Base-by-base conservation (phyloP, 352 stramenopile species). In the Pythium vanterpoolii region DNA sequence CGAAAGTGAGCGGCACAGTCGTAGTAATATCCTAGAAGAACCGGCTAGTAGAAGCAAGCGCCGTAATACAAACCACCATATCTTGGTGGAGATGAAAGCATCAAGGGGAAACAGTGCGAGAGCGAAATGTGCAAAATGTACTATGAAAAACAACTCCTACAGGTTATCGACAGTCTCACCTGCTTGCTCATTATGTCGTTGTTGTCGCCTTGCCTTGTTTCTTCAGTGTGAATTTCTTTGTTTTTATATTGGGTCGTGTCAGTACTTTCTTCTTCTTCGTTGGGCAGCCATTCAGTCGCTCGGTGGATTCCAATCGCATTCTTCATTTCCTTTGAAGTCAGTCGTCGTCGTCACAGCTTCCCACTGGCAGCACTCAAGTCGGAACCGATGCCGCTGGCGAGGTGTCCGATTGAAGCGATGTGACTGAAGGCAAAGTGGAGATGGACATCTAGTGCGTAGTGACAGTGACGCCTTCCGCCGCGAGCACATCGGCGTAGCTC, bases 401-500 rank as follows among this genome's bases (percentile, higher is more conserved):
- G n/a, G n/a, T n/a, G n/a, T n/a, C n/a, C n/a, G n/a, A n/a, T n/a
- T n/a, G n/a, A n/a, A n/a, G n/a, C n/a, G n/a, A n/a, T n/a, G n/a
- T n/a, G n/a, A n/a, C n/a, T n/a, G n/a, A n/a, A n/a, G n/a, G n/a
- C n/a, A n/a, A n/a, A n/a, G n/a, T n/a, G n/a, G n/a, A n/a, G n/a
- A n/a, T n/a, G 7, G 8, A 11, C 5, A 23, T 30, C 23, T 63
- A 63, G 56, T 63, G 44, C 14, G 54, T 55, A 18, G n/a, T 33
- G 36, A 54, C 56, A 5, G 76, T 80, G 42, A 88, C 76, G 24
- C 78, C 78, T 33, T 81, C 76, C 14, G 76, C 77, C 13, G 70
- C 74, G 36, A 88, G 66, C 44, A 88, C 76, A 27, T 86, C 78
- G 21, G 65, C 78, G 49, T 86, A 86, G 66, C 66, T 83, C 63